phyloP scores from a whole-genome alignment of 495 filamentous ascomycete species.

The Parathielavia hyrcaniae region DNA sequence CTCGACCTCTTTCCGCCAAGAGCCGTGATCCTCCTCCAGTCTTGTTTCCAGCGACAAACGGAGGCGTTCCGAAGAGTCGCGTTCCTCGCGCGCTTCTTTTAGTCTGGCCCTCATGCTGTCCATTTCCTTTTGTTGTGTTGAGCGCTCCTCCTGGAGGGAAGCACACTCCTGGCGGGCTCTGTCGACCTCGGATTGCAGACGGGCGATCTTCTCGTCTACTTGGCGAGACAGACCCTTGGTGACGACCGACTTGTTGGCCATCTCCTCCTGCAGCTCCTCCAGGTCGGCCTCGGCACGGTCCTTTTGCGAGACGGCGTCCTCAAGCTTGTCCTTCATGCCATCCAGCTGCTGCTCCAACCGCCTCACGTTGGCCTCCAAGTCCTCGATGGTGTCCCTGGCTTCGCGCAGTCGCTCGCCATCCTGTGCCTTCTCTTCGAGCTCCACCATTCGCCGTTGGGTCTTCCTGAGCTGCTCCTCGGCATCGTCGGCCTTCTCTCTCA shows the following conservation, averaged over 20 bases:
- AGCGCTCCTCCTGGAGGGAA: slow-evolving; percentile 40
- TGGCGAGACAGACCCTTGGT: slow-evolving; percentile 71
- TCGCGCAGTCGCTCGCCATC: slow-evolving; percentile 50
- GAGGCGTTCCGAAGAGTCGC: slow-evolving; percentile 36
- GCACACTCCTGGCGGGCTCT: slow-evolving; percentile 54
- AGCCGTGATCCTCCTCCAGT: slow-evolving; percentile 50
- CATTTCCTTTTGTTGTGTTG: slow-evolving; percentile 42
- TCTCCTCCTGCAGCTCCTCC: slow-evolving; percentile 66
- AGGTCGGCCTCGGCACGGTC: slow-evolving; percentile 51
- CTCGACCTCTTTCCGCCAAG: slow-evolving; percentile 39
- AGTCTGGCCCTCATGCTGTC: slow-evolving; percentile 37
- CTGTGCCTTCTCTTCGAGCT: slow-evolving; percentile 56
- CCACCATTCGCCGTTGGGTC: slow-evolving; percentile 51
- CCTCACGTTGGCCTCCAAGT: slow-evolving; percentile 42
- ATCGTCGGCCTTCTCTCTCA: slow-evolving; percentile 47
- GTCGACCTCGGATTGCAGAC: slow-evolving; percentile 58
- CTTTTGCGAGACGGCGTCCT: slow-evolving; percentile 59
- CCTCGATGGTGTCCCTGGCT: slow-evolving; percentile 46
- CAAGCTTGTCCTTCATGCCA: slow-evolving; percentile 54
- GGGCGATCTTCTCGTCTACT: slow-evolving; percentile 62
- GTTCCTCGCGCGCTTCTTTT: slow-evolving; percentile 39
- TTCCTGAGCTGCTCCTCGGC: slow-evolving; percentile 50
- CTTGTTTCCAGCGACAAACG: slow-evolving; percentile 39
- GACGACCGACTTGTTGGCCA: slow-evolving; percentile 70
- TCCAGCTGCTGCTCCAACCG: slow-evolving; percentile 46